Percentiles rank a stretch among this genome's conserved stretches.
These are phyloP conservation scores for Colletotrichum higginsianum DNA, from an alignment of 2,329 filamentous ascomycete genomes.

Conservation along the genomic window DNA sequence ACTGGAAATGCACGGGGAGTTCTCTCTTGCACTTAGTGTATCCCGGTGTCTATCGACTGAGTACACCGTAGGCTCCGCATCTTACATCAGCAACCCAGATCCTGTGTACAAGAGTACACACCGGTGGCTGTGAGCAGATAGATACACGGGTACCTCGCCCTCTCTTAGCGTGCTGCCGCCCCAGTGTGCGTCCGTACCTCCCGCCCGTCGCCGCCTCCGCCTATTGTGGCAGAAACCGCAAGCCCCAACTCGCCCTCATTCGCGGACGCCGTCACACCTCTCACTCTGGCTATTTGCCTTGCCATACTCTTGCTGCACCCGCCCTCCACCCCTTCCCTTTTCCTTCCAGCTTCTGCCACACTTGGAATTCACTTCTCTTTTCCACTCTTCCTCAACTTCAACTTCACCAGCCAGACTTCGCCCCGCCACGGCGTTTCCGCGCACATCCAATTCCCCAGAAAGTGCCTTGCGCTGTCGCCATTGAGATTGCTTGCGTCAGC, in stretches of 20 bases:
- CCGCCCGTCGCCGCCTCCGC: slow-evolving; percentile 19
- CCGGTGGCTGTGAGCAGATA: not conserved
- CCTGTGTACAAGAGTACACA: too few relatives aligned
- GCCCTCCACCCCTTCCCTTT: slow-evolving; percentile 40
- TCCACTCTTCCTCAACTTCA: slow-evolving; percentile 34
- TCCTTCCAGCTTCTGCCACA: slow-evolving; percentile 42
- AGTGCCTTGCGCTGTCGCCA: not conserved
- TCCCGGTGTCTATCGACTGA: not conserved
- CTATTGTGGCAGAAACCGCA: slow-evolving; percentile 36
- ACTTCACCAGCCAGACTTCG: slow-evolving; percentile 13
- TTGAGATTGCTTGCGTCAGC: slow-evolving; percentile 21
- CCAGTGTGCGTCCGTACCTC: slow-evolving; percentile 33
- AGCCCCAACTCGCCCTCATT: slow-evolving; percentile 32
- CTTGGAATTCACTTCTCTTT: slow-evolving; percentile 38
- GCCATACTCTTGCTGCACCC: slow-evolving; percentile 34
- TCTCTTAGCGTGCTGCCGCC: slow-evolving; percentile 17
- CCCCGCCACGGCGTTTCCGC: slow-evolving; percentile 14
- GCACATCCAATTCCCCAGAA: slow-evolving; percentile 13
- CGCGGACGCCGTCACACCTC: slow-evolving; percentile 29
- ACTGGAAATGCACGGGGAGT: not conserved
- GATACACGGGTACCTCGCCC: slow-evolving; percentile 4
- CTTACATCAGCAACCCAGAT: slow-evolving; percentile 14
- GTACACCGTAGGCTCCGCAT: not conserved
- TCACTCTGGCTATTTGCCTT: slow-evolving; percentile 32
- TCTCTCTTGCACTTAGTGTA: not conserved